Conservation (phyloP, 2,329 filamentous ascomycete species). For the Pseudogymnoascus sp. region DNA sequence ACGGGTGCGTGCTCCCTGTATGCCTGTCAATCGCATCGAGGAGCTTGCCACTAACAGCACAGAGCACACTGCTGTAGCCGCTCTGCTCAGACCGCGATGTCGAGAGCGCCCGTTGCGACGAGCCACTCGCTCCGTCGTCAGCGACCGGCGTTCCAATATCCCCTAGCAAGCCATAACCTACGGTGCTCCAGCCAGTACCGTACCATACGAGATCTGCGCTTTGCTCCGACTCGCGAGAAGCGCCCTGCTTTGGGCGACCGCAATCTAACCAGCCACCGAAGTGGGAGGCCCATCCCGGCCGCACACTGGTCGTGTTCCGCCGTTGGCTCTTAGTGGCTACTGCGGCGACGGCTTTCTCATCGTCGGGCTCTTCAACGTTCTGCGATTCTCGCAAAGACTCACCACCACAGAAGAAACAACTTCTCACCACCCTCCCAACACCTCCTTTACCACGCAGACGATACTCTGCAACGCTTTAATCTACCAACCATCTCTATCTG, state of each 20-base stretch:
- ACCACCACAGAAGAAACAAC: background rate
- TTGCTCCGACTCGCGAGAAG: constrained; percentile 6
- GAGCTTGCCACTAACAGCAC: constrained; percentile 34
- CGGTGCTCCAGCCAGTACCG: background rate
- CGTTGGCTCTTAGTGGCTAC: constrained; percentile 1
- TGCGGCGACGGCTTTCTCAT: constrained; percentile 3
- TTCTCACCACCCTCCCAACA: constrained; percentile 15
- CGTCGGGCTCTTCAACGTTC: background rate
- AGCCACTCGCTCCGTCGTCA: constrained; percentile 30
- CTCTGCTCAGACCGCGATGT: constrained; percentile 29
- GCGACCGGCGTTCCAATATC: constrained; percentile 19
- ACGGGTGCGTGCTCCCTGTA: background rate
- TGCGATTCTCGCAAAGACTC: constrained; percentile 6
- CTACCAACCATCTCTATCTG: background rate
- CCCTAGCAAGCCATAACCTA: constrained; percentile 5
- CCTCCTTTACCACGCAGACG: background rate
- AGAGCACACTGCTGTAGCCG: constrained; percentile 35
- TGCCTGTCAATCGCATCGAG: constrained; percentile 2
- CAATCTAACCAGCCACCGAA: constrained; percentile 3
- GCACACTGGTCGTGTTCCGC: background rate
- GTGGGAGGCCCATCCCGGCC: constrained; percentile 1
- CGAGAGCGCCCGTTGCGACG: constrained; percentile 25
- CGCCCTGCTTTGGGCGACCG: background rate
- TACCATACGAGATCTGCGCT: background rate
- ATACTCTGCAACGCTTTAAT: background rate